Conservation (phyloP, 2,329 filamentous ascomycete genomes). For the Polytolypa hystricis region DNA sequence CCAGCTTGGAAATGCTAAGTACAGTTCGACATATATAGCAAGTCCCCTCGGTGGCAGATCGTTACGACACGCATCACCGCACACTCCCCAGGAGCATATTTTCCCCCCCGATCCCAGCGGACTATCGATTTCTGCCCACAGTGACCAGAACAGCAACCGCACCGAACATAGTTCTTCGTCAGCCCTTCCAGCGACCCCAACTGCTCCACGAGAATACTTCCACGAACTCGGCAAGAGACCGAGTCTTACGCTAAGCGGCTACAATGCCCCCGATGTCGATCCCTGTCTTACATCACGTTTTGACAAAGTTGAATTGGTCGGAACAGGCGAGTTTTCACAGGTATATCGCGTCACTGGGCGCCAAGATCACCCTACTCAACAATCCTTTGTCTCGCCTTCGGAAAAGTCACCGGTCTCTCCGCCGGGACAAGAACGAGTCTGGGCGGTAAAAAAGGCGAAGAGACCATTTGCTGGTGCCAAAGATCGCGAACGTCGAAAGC, state of each 20-base stretch:
- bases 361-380: constrained; percentile 12
- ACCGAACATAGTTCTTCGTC: constrained; percentile 32
- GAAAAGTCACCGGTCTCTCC: constrained; percentile 42
- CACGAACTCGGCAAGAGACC: constrained; percentile 49
- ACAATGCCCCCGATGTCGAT: constrained; percentile 64
- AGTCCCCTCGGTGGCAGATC: constrained; percentile 48
- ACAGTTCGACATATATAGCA: constrained; percentile 42
- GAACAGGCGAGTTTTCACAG: constrained; percentile 84
- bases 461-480: constrained; percentile 64
- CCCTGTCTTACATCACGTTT: constrained; percentile 64
- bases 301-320: constrained; percentile 66
- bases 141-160: constrained; percentile 30
- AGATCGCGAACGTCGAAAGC: constrained; percentile 72
- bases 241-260: constrained; percentile 57
- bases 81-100: constrained; percentile 66
- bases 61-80: constrained; percentile 50
- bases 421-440: constrained; percentile 52
- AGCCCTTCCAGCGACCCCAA: constrained; percentile 70
- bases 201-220: constrained; percentile 50
- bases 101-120: constrained; percentile 70
- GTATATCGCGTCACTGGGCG: constrained; percentile 49
- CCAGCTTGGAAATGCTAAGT: constrained; percentile 42
- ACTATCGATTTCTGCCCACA: constrained; percentile 64
- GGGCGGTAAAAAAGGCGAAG: constrained; percentile 88
- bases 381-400: constrained; percentile 37